Evolutionary conservation across 2,329 filamentous ascomycete species (phyloP).

Genomic region (Scedosporium apiospermum): DNA sequence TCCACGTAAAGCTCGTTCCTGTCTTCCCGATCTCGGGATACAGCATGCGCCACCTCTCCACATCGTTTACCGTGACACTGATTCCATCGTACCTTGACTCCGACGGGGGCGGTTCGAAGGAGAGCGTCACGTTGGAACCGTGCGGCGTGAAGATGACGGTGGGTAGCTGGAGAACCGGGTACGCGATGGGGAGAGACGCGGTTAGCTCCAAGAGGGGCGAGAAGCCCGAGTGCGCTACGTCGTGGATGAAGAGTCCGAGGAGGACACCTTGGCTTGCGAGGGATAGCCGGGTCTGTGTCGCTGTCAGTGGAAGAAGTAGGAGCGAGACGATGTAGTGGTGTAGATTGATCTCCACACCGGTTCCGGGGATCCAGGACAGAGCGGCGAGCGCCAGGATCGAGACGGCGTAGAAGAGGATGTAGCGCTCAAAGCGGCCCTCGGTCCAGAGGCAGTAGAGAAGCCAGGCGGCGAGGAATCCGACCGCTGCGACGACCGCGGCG

Average conservation of each 20-base stretch:
- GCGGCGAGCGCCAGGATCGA: conserved; percentile 41
- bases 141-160: conserved; percentile 20
- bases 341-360: conserved; percentile 57
- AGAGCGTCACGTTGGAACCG: conserved; percentile 43
- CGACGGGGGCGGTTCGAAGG: conserved; percentile 9
- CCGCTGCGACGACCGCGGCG: conserved; percentile 50
- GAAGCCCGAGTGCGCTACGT: conserved; percentile 69
- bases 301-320: conserved; percentile 60
- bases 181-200: conserved; percentile 42
- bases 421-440: conserved; percentile 56
- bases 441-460: conserved; percentile 60
- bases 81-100: not conserved
- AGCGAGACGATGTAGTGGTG: conserved; percentile 70
- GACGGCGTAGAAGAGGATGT: conserved; percentile 52
- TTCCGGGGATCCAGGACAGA: conserved; percentile 39
- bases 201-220: conserved; percentile 62
- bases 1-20: not conserved
- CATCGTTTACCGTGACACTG: conserved; percentile 2
- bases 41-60: conserved; percentile 1
- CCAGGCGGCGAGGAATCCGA: conserved; percentile 24
- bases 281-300: conserved; percentile 58
- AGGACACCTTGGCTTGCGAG: conserved; percentile 64
- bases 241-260: conserved; percentile 67
- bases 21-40: not conserved
- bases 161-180: conserved; percentile 25